Percentiles rank a stretch among this genome's conserved stretches.
Evolutionary conservation across 768 basidiomycete species (phyloP).

Genomic region (Tricholoma hemisulphureum): DNA sequence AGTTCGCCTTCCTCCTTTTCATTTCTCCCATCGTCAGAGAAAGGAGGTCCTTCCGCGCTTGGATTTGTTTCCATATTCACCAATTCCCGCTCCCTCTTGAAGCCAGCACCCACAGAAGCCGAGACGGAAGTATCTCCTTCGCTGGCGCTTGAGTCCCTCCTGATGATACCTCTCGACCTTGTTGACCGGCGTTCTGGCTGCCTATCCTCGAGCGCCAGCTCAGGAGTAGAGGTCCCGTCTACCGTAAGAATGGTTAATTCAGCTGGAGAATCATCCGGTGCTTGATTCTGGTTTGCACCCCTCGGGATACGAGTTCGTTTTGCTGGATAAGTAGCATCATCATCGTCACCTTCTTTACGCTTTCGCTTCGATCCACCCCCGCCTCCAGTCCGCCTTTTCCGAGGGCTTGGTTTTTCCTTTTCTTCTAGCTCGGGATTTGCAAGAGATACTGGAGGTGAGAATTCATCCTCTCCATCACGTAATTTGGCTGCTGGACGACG

Average conservation of each 20-base stretch:
- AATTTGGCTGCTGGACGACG: slow-evolving; percentile 49
- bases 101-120: slow-evolving; percentile 10
- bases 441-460: slow-evolving; percentile 23
- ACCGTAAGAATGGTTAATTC: slow-evolving; percentile 21
- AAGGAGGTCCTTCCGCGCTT: slow-evolving; percentile 5
- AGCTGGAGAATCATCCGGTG: slow-evolving; percentile 40
- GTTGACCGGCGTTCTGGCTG: slow-evolving; percentile 46
- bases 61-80: slow-evolving; percentile 13
- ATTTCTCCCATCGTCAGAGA: slow-evolving; percentile 20
- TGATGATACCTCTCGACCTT: slow-evolving; percentile 42
- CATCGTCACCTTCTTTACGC: slow-evolving; percentile 59
- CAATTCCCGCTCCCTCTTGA: slow-evolving; percentile 8
- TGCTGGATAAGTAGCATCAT: slow-evolving; percentile 68
- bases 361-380: slow-evolving; percentile 53
- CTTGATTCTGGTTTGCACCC: slow-evolving; percentile 29
- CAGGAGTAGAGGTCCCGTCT: slow-evolving; percentile 26
- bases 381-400: slow-evolving; percentile 42
- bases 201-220: slow-evolving; percentile 33
- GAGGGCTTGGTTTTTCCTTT: slow-evolving; percentile 48
- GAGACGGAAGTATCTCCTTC: slow-evolving; percentile 41
- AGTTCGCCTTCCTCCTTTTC: slow-evolving; percentile 42
- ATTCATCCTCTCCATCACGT: slow-evolving; percentile 45
- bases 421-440: slow-evolving; percentile 38
- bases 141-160: slow-evolving; percentile 53
- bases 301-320: slow-evolving; percentile 60